Conservation (phyloP, 2,329 filamentous ascomycete species). For the Neofusicoccum ribis region DNA sequence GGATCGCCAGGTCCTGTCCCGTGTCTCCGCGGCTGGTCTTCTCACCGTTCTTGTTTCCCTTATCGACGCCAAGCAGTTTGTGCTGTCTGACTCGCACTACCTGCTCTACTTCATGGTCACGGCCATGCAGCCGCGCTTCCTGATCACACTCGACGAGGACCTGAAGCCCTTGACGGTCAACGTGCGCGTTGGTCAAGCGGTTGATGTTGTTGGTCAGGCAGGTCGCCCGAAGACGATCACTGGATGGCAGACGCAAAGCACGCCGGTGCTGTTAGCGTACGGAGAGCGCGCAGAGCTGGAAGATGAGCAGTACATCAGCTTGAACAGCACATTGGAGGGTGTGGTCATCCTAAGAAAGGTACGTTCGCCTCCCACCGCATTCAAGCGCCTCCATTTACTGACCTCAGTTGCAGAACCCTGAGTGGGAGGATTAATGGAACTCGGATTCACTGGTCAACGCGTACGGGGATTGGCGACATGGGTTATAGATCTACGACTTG, state of each 20-base stretch:
- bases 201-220: slow-evolving; percentile 96
- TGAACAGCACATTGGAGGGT: slow-evolving; percentile 89
- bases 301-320: slow-evolving; percentile 92
- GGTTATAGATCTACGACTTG: slow-evolving; percentile 9
- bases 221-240: slow-evolving; percentile 98
- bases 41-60: slow-evolving; percentile 88
- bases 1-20: slow-evolving; percentile 90
- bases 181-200: slow-evolving; percentile 94
- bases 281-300: slow-evolving; percentile 95
- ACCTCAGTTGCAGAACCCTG: slow-evolving; percentile 41
- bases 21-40: slow-evolving; percentile 85
- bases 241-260: slow-evolving; percentile 99
- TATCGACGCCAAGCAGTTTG: slow-evolving; percentile 90
- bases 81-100: slow-evolving; percentile 76
- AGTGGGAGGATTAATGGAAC: slow-evolving; percentile 42
- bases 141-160: slow-evolving; percentile 93
- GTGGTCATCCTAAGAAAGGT: slow-evolving; percentile 97
- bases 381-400: slow-evolving; percentile 13
- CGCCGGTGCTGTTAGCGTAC: slow-evolving; percentile 91
- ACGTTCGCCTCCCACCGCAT: slow-evolving; percentile 36
- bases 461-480: background rate
- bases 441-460: background rate
- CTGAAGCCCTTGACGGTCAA: slow-evolving; percentile 93
- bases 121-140: slow-evolving; percentile 94
- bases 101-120: slow-evolving; percentile 96